Percentiles rank a stretch among this genome's conserved stretches.
Evolutionary conservation across 345 rosid species (phyloP).

Genomic region (Brassica incana): DNA sequence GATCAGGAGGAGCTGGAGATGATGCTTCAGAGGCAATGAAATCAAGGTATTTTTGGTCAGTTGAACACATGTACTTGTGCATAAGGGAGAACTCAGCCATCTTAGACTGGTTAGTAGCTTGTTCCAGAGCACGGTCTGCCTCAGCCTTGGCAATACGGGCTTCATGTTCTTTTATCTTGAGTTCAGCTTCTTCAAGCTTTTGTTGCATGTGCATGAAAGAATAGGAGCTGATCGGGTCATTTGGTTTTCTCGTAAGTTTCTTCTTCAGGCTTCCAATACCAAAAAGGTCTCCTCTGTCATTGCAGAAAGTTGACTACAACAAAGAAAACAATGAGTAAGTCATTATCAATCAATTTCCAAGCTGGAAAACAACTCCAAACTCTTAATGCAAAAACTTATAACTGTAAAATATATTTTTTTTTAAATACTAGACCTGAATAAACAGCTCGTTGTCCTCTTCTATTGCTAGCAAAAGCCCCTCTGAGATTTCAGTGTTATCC

Average conservation of each 20-base stretch:
- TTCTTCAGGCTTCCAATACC: not conserved
- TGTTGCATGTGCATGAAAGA: not conserved
- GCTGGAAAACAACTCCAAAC: not conserved
- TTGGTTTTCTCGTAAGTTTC: not conserved
- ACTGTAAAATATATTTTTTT: not conserved
- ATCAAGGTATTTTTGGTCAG: not conserved
- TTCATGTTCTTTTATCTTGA: not conserved
- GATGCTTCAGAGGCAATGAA: not conserved
- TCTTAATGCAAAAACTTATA: not conserved
- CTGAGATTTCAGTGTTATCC: not conserved
- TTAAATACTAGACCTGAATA: not conserved
- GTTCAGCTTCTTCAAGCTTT: not conserved
- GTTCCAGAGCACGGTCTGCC: not conserved
- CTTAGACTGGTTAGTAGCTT: not conserved
- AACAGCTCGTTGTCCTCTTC: not conserved
- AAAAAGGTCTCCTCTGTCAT: not conserved
- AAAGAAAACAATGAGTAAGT: not conserved
- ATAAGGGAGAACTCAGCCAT: not conserved
- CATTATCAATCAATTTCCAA: not conserved
- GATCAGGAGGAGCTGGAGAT: not conserved
- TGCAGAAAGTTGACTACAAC: not conserved
- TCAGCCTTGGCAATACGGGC: not conserved
- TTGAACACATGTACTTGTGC: not conserved
- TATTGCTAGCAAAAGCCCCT: not conserved
- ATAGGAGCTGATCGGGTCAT: not conserved